phyloP scores from a whole-genome alignment of 257 asterid genomes.

The Ehretia macrophylla region DNA sequence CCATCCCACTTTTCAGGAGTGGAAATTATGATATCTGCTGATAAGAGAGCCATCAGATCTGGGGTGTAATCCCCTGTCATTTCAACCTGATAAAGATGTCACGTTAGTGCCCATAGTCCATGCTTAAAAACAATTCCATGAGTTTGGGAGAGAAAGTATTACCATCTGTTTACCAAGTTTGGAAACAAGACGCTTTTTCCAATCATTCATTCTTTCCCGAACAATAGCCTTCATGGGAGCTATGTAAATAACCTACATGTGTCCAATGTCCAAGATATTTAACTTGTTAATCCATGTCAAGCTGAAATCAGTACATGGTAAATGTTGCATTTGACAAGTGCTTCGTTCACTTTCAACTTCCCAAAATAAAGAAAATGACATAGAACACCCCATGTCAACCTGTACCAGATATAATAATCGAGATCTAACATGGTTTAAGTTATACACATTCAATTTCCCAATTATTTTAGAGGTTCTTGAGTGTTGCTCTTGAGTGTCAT shows the following conservation, averaged over 20 bases:
- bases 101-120: conserved; percentile 12
- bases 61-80: conserved; percentile 99
- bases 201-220: conserved; percentile 95
- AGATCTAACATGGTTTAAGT: too few species aligned
- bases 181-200: conserved; percentile 89
- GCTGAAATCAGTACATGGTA: neutral
- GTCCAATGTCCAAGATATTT: conserved; percentile 2
- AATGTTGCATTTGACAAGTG: neutral
- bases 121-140: conserved; percentile 9
- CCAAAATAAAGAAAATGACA: neutral
- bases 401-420: neutral
- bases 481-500: too few species aligned
- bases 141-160: conserved; percentile 13
- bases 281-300: neutral
- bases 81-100: conserved; percentile 67
- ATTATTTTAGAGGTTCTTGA: too few species aligned
- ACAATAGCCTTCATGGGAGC: conserved; percentile 99
- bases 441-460: too few species aligned
- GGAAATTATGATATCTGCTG: conserved; percentile 88
- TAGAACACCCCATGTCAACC: neutral
- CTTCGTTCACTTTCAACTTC: neutral
- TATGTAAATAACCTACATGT: conserved; percentile 77
- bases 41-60: conserved; percentile 71
- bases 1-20: conserved; percentile 99
- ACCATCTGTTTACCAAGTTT: conserved; percentile 93